These are phyloP conservation scores for Mycena capillaripes DNA, from an alignment of 768 basidiomycete genomes.

Conservation along the genomic window DNA sequence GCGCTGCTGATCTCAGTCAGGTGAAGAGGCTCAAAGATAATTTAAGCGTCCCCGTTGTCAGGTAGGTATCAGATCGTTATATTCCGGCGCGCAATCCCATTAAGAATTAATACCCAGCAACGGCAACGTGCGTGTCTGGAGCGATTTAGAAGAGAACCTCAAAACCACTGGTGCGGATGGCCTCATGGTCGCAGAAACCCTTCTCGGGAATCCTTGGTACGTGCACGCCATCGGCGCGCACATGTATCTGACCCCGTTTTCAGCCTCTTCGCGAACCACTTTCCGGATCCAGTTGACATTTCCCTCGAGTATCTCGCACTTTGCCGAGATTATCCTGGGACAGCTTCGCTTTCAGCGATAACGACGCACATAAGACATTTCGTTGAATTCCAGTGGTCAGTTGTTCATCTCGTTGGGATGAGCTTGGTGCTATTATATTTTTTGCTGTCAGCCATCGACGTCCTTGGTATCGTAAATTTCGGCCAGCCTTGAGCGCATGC, in stretches of 20 bases:
- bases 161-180: conserved; percentile 76
- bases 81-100: too few relatives aligned
- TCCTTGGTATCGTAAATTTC: conserved; percentile 72
- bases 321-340: conserved; percentile 66
- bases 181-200: conserved; percentile 85
- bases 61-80: too few relatives aligned
- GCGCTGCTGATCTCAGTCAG: conserved; percentile 75
- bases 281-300: conserved; percentile 76
- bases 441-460: conserved; percentile 56
- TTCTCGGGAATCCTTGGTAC: conserved; percentile 82
- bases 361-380: conserved; percentile 79
- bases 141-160: conserved; percentile 69
- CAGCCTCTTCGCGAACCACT: conserved; percentile 69
- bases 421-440: conserved; percentile 6
- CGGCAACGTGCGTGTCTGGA: conserved; percentile 78
- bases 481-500: conserved; percentile 58
- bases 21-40: conserved; percentile 68
- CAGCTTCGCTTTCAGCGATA: conserved; percentile 62
- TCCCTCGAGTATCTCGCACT: conserved; percentile 79
- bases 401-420: conserved; percentile 28
- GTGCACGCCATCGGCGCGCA: conserved; percentile 32
- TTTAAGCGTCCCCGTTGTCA: conserved; percentile 70
- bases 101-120: too few relatives aligned
- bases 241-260: conserved; percentile 4
- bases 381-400: conserved; percentile 75